Percentiles rank a stretch among this genome's conserved stretches.
These are phyloP conservation scores for Ceraceosorus bombacis DNA, from an alignment of 1,284 basidiomycete species.

Conservation along the genomic window DNA sequence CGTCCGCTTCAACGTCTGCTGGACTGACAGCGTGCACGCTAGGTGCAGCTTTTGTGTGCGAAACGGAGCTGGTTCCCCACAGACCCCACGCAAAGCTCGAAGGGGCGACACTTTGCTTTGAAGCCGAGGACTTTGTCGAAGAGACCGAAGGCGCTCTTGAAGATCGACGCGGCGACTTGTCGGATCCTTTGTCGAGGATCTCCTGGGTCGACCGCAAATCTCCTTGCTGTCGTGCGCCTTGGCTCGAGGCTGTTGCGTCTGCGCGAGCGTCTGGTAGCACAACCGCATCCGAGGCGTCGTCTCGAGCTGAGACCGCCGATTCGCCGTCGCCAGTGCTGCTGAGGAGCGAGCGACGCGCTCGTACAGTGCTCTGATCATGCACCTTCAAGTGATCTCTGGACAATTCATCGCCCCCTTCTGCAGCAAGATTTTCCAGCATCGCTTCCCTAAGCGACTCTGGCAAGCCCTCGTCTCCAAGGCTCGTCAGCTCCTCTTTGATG, in stretches of 20 bases:
- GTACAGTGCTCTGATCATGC: no score
- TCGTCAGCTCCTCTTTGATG: conserved; percentile 4
- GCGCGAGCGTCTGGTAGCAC: not conserved
- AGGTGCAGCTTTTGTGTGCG: conserved; percentile 3
- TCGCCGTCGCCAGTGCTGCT: no score
- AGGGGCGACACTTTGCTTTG: not conserved
- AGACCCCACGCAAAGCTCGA: not conserved
- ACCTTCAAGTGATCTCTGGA: no score
- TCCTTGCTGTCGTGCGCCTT: no score
- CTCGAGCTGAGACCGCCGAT: not conserved
- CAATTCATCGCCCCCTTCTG: no score
- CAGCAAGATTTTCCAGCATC: conserved; percentile 15
- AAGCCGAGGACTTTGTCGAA: not conserved
- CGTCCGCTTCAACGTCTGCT: conserved; percentile 12
- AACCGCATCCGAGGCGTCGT: not conserved
- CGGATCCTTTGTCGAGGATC: no score
- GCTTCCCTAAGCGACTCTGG: conserved; percentile 38
- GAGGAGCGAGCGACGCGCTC: no score
- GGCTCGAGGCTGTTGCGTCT: no score
- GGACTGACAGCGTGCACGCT: conserved; percentile 9
- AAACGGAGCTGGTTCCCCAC: not conserved
- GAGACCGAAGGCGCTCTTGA: no score
- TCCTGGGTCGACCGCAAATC: no score
- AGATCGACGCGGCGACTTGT: no score
- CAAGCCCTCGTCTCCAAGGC: conserved; percentile 14